These are phyloP conservation scores for Hemisphaericaspora subhashii DNA, from an alignment of 1,139 yeast genomes.

Conservation along the genomic window DNA sequence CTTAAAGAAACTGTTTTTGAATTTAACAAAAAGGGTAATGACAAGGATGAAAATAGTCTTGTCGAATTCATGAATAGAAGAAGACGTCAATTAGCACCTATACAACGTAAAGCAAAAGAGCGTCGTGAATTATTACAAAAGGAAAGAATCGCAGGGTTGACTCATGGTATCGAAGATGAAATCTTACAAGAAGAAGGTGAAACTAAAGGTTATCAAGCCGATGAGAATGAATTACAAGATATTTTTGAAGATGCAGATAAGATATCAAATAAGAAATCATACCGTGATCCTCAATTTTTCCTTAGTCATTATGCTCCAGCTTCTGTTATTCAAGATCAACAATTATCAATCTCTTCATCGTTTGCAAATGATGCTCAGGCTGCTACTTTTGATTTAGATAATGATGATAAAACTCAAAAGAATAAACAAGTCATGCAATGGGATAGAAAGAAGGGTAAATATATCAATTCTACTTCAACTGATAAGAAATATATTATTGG, in stretches of 20 bases:
- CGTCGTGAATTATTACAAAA: slow-evolving; percentile 66
- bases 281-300: slow-evolving; percentile 79
- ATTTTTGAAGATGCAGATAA: slow-evolving; percentile 68
- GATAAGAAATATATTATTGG: slow-evolving; percentile 89
- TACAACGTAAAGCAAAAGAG: slow-evolving; percentile 76
- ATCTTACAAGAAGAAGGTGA: slow-evolving; percentile 55
- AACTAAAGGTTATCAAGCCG: slow-evolving; percentile 47
- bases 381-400: slow-evolving; percentile 83
- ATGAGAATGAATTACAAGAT: slow-evolving; percentile 51
- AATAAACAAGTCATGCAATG: slow-evolving; percentile 79
- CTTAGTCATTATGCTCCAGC: slow-evolving; percentile 90
- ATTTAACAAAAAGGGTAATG: slow-evolving; percentile 54
- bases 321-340: slow-evolving; percentile 79
- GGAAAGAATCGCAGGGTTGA: slow-evolving; percentile 75
- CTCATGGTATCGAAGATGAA: slow-evolving; percentile 74
- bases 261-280: slow-evolving; percentile 44
- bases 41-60: slow-evolving; percentile 58
- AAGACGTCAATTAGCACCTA: slow-evolving; percentile 84
- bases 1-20: slow-evolving; percentile 93
- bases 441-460: slow-evolving; percentile 94
- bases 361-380: slow-evolving; percentile 82
- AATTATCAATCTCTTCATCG: slow-evolving; percentile 57
- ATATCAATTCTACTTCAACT: slow-evolving; percentile 75
- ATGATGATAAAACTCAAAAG: slow-evolving; percentile 69
- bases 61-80: slow-evolving; percentile 84